phyloP scores from a whole-genome alignment of 805 yeast species.

The Phaffomyces antillensis region DNA sequence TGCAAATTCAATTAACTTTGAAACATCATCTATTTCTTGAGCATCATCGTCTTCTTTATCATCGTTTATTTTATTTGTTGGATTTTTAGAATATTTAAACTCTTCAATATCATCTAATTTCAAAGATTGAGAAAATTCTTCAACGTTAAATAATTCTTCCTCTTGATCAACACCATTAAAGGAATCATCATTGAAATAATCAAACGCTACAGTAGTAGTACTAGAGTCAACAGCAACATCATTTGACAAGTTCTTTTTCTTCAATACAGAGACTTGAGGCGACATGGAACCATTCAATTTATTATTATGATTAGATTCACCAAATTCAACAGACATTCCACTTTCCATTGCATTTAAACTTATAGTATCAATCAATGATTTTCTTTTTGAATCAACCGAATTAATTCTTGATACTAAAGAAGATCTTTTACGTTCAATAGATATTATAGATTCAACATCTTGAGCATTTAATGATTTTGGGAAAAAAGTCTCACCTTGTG shows the following conservation, averaged over 20 bases:
- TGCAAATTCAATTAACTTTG: constrained; percentile 38
- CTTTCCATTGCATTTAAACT: constrained; percentile 34
- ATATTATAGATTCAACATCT: constrained; percentile 69
- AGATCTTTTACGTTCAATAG: constrained; percentile 60
- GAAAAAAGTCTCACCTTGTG: constrained; percentile 53
- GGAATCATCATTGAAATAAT: neutral
- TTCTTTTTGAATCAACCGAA: constrained; percentile 22
- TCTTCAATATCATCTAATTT: constrained; percentile 15
- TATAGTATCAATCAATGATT: constrained; percentile 24
- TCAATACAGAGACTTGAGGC: constrained; percentile 30
- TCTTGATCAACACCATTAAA: constrained; percentile 6
- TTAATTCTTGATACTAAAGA: constrained; percentile 48
- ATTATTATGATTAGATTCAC: neutral
- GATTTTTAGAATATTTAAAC: neutral
- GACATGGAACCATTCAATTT: constrained; percentile 10
- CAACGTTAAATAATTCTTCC: constrained; percentile 22
- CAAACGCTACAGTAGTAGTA: no score
- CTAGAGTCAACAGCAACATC: no score
- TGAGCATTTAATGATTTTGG: constrained; percentile 60
- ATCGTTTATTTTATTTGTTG: neutral
- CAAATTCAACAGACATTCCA: constrained; percentile 42
- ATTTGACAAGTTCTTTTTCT: constrained; percentile 4
- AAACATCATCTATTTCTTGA: constrained; percentile 25
- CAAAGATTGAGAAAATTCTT: constrained; percentile 18
- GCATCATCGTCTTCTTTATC: neutral